Evolutionary conservation across 1,139 yeast genomes (phyloP), one percentile per base, ranked within the genome.

Genomic region (Hanseniaspora uvarum): DNA sequence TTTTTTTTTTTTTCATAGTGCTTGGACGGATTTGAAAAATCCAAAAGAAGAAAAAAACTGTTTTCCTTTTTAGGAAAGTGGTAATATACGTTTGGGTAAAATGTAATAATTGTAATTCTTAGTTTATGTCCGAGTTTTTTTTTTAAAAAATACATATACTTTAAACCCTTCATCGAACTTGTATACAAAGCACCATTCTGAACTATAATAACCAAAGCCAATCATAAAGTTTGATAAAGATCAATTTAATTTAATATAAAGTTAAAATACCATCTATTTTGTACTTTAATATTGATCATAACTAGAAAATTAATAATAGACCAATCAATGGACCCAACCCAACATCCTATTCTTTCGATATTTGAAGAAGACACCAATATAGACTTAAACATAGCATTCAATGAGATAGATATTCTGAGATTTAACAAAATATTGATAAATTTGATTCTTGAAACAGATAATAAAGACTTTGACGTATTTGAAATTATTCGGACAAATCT

Each of bases 301-400:
- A n/a, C 26, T n/a, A 16, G 4, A 3, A 18, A 44, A 30, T 8
- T 7, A 19, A 31, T 11, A 18, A 44, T 5, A 19, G 11, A 6
- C 11, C 5, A 10, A 14, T 23, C n/a, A 1, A 36, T 43, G 18
- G 55, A 53, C 24, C 48, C 46, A 19, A 47, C 26, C 5, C 33
- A 31, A 8, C 55, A 53, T 31, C 55, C 55, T 5, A 45, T 53
- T 14, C 30, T 53, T 1, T 53, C 55, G 1, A 43, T 53, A 11
- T 53, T 53, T 44, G 55, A 53, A 33, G 55, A 53, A 5, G 43
- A 53, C 16, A 16, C 31, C 2, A 45, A 47, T 21, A 21, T 43
- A 34, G 46, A 53, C 12, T 24, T 48, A n/a, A 30, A 31, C 31
- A 34, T 23, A 1, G 44, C 52, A 28, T 54, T 51, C 36, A 54